Percentiles rank a stretch among this genome's conserved stretches.
These are phyloP conservation scores for Pyrrhoderma noxium DNA, from an alignment of 1,284 basidiomycete genomes.

Conservation along the genomic window DNA sequence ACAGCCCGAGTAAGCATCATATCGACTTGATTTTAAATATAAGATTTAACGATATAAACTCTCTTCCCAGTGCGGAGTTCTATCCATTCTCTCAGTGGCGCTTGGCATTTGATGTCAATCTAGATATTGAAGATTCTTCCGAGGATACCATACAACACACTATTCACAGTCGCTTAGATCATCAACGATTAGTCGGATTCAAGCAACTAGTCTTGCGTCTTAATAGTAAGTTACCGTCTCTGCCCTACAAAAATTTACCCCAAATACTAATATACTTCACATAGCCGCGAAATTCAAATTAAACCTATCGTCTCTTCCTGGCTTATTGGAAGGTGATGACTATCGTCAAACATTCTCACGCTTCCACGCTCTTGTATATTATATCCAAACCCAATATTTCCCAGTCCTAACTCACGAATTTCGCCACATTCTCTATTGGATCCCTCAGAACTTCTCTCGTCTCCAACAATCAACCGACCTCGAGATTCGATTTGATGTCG, in stretches of 20 bases:
- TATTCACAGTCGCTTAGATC: constrained; percentile 22
- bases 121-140: constrained; percentile 24
- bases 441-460: constrained; percentile 20
- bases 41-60: neutral
- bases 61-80: neutral
- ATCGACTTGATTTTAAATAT: neutral
- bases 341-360: constrained; percentile 24
- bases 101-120: constrained; percentile 29
- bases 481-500: constrained; percentile 25
- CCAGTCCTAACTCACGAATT: constrained; percentile 22
- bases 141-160: constrained; percentile 10
- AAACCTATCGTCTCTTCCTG: constrained; percentile 16
- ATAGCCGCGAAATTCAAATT: constrained; percentile 16
- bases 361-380: constrained; percentile 26
- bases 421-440: constrained; percentile 27
- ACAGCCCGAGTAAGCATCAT: constrained; percentile 10
- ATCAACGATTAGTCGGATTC: constrained; percentile 19
- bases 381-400: constrained; percentile 28
- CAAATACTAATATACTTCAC: neutral
- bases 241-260: neutral
- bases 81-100: constrained; percentile 24
- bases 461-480: constrained; percentile 15
- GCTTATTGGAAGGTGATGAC: constrained; percentile 21
- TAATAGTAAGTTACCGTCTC: constrained; percentile 21
- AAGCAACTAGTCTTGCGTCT: constrained; percentile 29